Evolutionary conservation across 768 basidiomycete species (phyloP), one percentile per base, ranked within the genome.

Genomic region (Albatrellus ellisii): DNA sequence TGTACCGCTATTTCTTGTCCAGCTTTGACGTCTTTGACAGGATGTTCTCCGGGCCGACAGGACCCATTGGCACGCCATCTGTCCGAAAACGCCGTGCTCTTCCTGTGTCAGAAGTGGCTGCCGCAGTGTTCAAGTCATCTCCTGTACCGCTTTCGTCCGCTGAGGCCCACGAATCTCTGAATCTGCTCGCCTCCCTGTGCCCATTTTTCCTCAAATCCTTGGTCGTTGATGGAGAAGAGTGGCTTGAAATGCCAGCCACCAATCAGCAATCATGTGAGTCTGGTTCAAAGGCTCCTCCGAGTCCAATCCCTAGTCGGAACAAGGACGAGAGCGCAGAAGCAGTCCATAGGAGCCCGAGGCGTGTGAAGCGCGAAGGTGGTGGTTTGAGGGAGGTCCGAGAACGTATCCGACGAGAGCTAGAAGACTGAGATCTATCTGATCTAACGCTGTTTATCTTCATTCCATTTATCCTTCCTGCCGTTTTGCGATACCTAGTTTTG

Each of bases 311-410:
- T 11, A 50, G 48, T 47, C 57, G 54, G 41, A 57, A 60, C n/a
- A 74, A 69, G 51, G 57, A 73, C 41, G 72, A 78, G 42, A 81
- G 75, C 48, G 75, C 69, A 17, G 61, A 70, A 44, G 75, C 77
- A 56, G 52, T 86, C 15, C 58, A 76, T 12, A 67, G 84, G 36
- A 88, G 85, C 57, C 86, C 86, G 6, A 73, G 72, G 43, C 64
- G 73, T 46, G 77, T 89, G 26, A 80, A 75, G 54, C 68, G 66
- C 21, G 82, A 86, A 53, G 69, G 63, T 4, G 80, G 84, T 25
- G 83, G 85, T 0, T 64, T 89, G 50, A 69, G 86, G 28, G 73
- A 83, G 56, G 85, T 88, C 25, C 65, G 85, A 44, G 86, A 89
- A 59, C 78, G 84, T 53, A 83, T 89, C 54, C 70, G 83, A 52